These are phyloP conservation scores for Sclerotinia borealis DNA, from an alignment of 2,329 filamentous ascomycete species.

Conservation along the genomic window DNA sequence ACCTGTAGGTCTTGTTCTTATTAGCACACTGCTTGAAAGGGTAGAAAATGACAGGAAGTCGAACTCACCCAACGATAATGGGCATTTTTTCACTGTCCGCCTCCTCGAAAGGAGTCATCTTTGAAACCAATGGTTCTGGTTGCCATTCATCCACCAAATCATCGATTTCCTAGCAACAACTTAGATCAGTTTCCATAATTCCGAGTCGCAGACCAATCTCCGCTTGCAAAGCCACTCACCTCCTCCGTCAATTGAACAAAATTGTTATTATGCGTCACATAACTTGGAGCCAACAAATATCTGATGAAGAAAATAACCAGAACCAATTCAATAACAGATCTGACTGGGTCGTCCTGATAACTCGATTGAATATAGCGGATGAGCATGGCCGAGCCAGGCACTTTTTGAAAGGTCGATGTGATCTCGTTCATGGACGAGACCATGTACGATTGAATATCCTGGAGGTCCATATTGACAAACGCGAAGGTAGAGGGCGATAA, in stretches of 20 bases:
- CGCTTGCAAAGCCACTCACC: conserved; percentile 33
- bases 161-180: conserved; percentile 67
- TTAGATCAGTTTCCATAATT: conserved; percentile 1
- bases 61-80: conserved; percentile 73
- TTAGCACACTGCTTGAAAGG: conserved; percentile 9
- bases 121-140: conserved; percentile 80
- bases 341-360: conserved; percentile 94
- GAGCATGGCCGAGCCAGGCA: conserved; percentile 90
- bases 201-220: background rate
- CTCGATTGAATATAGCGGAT: conserved; percentile 94
- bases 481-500: background rate
- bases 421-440: conserved; percentile 47
- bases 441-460: conserved; percentile 51
- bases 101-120: conserved; percentile 69
- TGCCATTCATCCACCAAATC: conserved; percentile 95
- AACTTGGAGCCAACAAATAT: conserved; percentile 86
- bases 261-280: conserved; percentile 84
- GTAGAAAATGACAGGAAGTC: background rate
- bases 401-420: conserved; percentile 69
- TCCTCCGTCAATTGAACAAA: conserved; percentile 86
- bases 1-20: conserved; percentile 62
- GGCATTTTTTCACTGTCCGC: conserved; percentile 78
- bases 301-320: conserved; percentile 92
- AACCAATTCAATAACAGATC: conserved; percentile 87
- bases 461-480: conserved; percentile 50